These are phyloP conservation scores for Leccinum rimulosum DNA, from an alignment of 768 basidiomycete genomes.

Conservation along the genomic window DNA sequence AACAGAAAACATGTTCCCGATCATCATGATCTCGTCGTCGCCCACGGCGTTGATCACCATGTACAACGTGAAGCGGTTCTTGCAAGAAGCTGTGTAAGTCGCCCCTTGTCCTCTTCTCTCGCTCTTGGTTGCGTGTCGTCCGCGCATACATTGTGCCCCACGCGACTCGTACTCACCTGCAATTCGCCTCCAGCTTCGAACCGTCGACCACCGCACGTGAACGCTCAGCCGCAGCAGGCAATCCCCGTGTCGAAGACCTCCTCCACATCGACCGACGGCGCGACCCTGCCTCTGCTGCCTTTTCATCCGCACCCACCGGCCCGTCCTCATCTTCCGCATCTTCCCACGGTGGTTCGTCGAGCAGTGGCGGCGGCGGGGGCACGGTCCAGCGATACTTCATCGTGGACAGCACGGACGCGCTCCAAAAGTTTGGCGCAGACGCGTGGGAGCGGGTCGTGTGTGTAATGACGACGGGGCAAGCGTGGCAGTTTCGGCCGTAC, in stretches of 20 bases:
- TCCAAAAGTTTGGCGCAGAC: slow-evolving; percentile 88
- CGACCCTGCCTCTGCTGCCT: slow-evolving; percentile 37
- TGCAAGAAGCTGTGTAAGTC: slow-evolving; percentile 82
- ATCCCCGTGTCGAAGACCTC: slow-evolving; percentile 74
- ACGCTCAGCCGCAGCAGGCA: slow-evolving; percentile 66
- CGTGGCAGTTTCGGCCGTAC: slow-evolving; percentile 97
- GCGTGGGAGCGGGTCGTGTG: slow-evolving; percentile 98
- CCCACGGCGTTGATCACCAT: slow-evolving; percentile 95
- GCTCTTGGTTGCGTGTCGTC: not conserved
- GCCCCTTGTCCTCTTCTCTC: too few species aligned
- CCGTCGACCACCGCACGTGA: slow-evolving; percentile 72
- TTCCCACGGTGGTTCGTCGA: slow-evolving; percentile 23
- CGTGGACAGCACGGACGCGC: slow-evolving; percentile 89
- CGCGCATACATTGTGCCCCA: not conserved
- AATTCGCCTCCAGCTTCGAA: slow-evolving; percentile 54
- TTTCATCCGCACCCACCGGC: slow-evolving; percentile 13
- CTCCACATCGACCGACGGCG: slow-evolving; percentile 85
- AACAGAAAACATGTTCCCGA: slow-evolving; percentile 77
- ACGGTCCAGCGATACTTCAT: slow-evolving; percentile 70
- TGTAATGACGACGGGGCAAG: slow-evolving; percentile 97
- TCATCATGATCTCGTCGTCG: slow-evolving; percentile 94
- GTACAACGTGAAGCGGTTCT: slow-evolving; percentile 93
- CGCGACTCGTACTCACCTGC: not conserved
- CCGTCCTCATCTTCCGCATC: not conserved
- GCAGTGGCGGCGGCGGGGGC: slow-evolving; percentile 2